Evolutionary conservation across 495 filamentous ascomycete species (phyloP).

Genomic region (Penicillium paradoxum): DNA sequence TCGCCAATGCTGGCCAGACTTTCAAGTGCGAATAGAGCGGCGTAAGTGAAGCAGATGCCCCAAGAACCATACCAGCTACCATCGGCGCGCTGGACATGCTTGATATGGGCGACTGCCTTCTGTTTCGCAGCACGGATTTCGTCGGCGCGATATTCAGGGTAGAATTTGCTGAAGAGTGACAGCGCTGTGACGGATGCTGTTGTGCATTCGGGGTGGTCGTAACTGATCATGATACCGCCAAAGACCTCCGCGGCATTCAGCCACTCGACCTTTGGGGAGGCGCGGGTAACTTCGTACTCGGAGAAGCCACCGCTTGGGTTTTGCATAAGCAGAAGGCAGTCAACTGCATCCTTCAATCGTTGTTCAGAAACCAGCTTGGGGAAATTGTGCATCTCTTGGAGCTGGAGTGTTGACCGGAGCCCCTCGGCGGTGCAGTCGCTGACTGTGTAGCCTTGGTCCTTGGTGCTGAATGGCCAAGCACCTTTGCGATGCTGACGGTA

Average conservation of each 20-base stretch:
- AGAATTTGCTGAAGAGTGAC: slow-evolving; percentile 71
- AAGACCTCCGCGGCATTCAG: slow-evolving; percentile 97
- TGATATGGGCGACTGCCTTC: slow-evolving; percentile 74
- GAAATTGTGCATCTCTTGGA: slow-evolving; percentile 75
- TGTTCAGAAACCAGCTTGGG: slow-evolving; percentile 67
- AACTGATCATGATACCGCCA: slow-evolving; percentile 95
- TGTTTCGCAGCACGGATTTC: slow-evolving; percentile 71
- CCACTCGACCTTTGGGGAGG: slow-evolving; percentile 68
- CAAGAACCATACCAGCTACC: slow-evolving; percentile 96
- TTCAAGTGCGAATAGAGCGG: slow-evolving; percentile 90
- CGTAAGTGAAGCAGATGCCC: slow-evolving; percentile 98
- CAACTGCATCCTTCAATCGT: slow-evolving; percentile 78
- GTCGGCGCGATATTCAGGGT: slow-evolving; percentile 69
- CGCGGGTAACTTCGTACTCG: slow-evolving; percentile 81
- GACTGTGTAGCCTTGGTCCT: slow-evolving; percentile 88
- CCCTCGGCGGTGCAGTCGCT: slow-evolving; percentile 92
- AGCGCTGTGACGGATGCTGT: slow-evolving; percentile 91
- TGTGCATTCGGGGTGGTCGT: slow-evolving; percentile 96
- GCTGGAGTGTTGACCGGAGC: slow-evolving; percentile 76
- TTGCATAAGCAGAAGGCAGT: slow-evolving; percentile 89
- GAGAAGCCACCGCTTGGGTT: slow-evolving; percentile 84
- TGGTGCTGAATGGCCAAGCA: slow-evolving; percentile 92
- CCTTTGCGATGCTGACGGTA: slow-evolving; percentile 93
- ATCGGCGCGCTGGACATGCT: slow-evolving; percentile 68
- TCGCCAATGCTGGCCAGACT: slow-evolving; percentile 77